Base-by-base conservation (phyloP, 2,329 filamentous ascomycete species). In the Chalaropsis ovoidea region DNA sequence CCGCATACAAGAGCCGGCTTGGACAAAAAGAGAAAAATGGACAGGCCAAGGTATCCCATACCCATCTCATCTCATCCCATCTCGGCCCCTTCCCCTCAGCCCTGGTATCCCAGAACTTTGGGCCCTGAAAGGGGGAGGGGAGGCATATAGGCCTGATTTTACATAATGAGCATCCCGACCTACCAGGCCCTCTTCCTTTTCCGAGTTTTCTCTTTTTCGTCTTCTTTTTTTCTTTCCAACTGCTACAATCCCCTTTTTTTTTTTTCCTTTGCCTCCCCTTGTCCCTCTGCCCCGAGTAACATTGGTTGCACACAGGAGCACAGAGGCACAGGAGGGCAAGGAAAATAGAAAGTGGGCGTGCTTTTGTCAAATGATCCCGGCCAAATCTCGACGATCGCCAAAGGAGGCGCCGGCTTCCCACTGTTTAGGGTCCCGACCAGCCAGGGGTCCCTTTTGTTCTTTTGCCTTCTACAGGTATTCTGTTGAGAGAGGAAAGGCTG, bases 81-180 rank as follows among this genome's bases (percentile, higher is more conserved):
- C 52, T 35, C 6, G 15, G 3, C 24, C 52, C 24, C 27, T 45
- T 62, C 60, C 60, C 19, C 22, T 47, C 52, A 58, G 24, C 52
- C 52, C 52, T 58, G 52, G 27, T 58, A 58, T 58, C 52, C 52
- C 52, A 17, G 52, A 58, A 58, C 24, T 58, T 35, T 58, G 27
- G 52, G n/a, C 52, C 52, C 27, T 58, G 52, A 58, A 58, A 58
- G 24, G 52, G 52, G 52, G 27, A n/a, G 52, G 24, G 52, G 27
- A 58, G 24, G 6, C 27, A 31, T 58, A 58, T 58, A 39, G 4
- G 27, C 52, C 52, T 58, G 52, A n/a, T 58, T 58, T 58, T 58
- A 58, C 52, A 58, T 58, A 58, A 39, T 58, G 24, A 58, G 31
- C 52, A 24, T 58, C 52, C 17, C 27, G 8, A 52, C 24, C 8